Evolutionary conservation across 2,329 filamentous ascomycete genomes (phyloP).

Genomic region (Fusarium dlaminii): DNA sequence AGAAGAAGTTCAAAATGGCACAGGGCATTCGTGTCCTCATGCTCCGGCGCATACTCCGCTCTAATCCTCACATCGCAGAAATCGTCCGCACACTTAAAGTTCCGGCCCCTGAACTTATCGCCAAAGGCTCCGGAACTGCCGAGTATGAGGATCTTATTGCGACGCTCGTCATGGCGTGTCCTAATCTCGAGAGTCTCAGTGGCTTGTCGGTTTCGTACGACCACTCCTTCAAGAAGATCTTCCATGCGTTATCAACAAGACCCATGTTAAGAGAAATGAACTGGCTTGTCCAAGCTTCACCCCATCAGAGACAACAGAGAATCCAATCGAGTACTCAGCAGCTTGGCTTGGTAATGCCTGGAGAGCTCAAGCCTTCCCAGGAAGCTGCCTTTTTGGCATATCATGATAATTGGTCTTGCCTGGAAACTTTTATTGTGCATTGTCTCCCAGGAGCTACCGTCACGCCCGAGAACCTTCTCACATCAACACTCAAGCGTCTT

Average conservation of each 20-base stretch:
- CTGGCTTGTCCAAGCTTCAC: slow-evolving; percentile 62
- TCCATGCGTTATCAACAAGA: slow-evolving; percentile 68
- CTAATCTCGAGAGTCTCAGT: slow-evolving; percentile 68
- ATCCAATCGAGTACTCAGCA: slow-evolving; percentile 45
- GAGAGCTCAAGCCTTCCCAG: slow-evolving; percentile 44
- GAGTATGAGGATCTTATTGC: slow-evolving; percentile 68
- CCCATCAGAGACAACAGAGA: slow-evolving; percentile 45
- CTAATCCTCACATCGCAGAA: slow-evolving; percentile 61
- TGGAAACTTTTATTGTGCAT: slow-evolving; percentile 67
- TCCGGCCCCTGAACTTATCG: slow-evolving; percentile 54
- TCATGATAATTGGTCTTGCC: slow-evolving; percentile 64
- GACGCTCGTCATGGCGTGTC: slow-evolving; percentile 71
- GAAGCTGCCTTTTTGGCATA: slow-evolving; percentile 59
- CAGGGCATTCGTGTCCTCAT: slow-evolving; percentile 64
- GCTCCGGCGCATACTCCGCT: slow-evolving; percentile 66
- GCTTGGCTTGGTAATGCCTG: slow-evolving; percentile 42
- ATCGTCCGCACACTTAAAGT: slow-evolving; percentile 68
- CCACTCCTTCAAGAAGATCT: slow-evolving; percentile 64
- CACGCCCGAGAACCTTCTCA: slow-evolving; percentile 62
- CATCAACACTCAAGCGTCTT: slow-evolving; percentile 59
- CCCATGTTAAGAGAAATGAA: slow-evolving; percentile 65
- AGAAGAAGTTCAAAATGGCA: slow-evolving; percentile 65
- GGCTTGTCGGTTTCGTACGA: slow-evolving; percentile 65
- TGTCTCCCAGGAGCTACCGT: slow-evolving; percentile 65
- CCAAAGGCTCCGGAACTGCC: slow-evolving; percentile 49